Conservation (phyloP, 208 protist species). For the Phytomonas sp. region DNA sequence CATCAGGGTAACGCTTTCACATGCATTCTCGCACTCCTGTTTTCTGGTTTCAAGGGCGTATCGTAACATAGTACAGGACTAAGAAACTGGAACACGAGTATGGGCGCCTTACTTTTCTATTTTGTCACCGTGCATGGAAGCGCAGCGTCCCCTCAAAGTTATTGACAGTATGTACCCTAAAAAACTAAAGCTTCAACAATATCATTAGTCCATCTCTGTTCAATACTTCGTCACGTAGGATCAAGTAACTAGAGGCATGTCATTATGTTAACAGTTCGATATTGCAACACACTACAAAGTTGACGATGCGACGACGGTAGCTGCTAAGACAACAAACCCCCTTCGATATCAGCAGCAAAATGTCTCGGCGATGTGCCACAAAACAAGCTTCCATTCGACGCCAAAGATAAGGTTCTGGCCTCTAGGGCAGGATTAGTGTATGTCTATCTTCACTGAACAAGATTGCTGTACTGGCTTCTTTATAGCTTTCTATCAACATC, state of each 20-base stretch:
- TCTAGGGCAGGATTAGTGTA: constrained; percentile 79
- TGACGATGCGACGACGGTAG: not conserved
- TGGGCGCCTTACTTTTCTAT: not conserved
- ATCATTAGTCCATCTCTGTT: not conserved
- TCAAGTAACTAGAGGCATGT: not conserved
- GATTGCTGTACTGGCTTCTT: not conserved
- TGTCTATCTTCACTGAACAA: constrained; percentile 13
- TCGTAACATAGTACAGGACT: not conserved
- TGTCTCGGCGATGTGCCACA: not conserved
- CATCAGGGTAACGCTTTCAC: not conserved
- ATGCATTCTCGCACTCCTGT: not conserved
- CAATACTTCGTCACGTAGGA: not conserved
- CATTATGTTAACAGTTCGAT: not conserved
- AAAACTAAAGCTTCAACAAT: no score
- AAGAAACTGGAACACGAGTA: not conserved
- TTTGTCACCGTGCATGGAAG: not conserved
- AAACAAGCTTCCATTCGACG: constrained; percentile 45
- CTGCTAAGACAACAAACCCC: not conserved
- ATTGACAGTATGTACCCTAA: not conserved
- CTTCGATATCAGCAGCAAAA: not conserved
- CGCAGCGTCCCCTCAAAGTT: not conserved
- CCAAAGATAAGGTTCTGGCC: constrained; percentile 85
- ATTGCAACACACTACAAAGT: not conserved
- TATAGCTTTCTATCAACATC: not conserved
- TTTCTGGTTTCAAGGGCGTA: not conserved